Base-by-base conservation (phyloP, 305 asterid genomes). In the Plantago lanceolata region DNA sequence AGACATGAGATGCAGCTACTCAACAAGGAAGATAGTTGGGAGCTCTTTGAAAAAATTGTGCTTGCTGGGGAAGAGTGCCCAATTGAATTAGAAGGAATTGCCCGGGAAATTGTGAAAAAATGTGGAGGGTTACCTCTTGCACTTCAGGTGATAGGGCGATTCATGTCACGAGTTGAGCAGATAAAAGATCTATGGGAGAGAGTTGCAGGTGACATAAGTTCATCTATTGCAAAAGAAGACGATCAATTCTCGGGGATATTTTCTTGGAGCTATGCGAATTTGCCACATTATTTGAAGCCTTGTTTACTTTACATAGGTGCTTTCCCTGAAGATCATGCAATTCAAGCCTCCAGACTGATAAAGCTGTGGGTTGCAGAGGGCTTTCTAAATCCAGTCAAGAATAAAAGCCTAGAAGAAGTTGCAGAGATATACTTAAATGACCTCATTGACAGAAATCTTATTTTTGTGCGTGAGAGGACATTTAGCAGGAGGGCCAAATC, bases 91-190 rank as follows among this genome's bases (percentile, higher is more conserved):
- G 57, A 51, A 51, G 1, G n/a, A n/a, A n/a, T n/a, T n/a, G n/a
- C n/a, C n/a, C n/a, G n/a, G n/a, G n/a, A 18, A 16, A 19, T 51
- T 19, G 57, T 24, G 57, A 6, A 5, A 19, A 51, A 28, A 51
- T 51, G 57, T 7, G 57, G 57, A 51, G 57, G 57, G 21, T 15
- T 19, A 18, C 57, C 57, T 51, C 57, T 51, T 51, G 57, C 57
- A 19, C 19, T 51, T 51, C 57, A 51, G 21, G 57, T 51, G 26
- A 51, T 51, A 18, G 28, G 57, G 19, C 28, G 57, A 51, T 16
- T 51, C 21, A 24, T 51, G 3, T 51, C 57, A 18, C 57, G 14
- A 16, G 57, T 26, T 0, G 57, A 51, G 57, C 18, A 0, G 16
- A 19, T 9, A 4, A 51, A 19, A 20, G 4, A 51, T 20, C 8